Conservation (phyloP, 352 stramenopile genomes). For the Phytophthora sp. region DNA sequence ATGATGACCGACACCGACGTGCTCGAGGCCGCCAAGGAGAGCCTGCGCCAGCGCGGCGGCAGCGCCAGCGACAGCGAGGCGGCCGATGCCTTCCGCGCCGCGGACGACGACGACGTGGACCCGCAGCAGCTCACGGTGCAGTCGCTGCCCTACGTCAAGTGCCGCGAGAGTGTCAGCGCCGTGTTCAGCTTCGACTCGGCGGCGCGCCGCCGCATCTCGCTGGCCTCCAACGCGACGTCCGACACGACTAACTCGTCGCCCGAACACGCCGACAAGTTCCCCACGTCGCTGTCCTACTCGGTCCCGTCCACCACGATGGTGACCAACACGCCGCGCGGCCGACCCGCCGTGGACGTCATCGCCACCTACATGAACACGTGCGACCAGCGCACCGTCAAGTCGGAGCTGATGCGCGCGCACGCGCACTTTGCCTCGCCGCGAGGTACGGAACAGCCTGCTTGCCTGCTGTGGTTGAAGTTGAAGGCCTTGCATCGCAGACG, state of each 20-base stretch:
- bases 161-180: slow-evolving; percentile 55
- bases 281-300: slow-evolving; percentile 73
- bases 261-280: slow-evolving; percentile 49
- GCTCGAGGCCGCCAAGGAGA: slow-evolving; percentile 7
- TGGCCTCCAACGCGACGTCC: slow-evolving; percentile 46
- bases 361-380: slow-evolving; percentile 91
- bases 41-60: slow-evolving; percentile 7
- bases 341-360: slow-evolving; percentile 83
- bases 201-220: slow-evolving; percentile 50
- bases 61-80: slow-evolving; percentile 28
- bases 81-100: slow-evolving; percentile 16
- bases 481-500: slow-evolving; percentile 10
- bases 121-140: slow-evolving; percentile 47
- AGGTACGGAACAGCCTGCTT: slow-evolving; percentile 43
- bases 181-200: slow-evolving; percentile 61
- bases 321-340: slow-evolving; percentile 69
- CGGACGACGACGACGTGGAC: slow-evolving; percentile 8
- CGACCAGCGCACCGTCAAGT: slow-evolving; percentile 78
- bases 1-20: slow-evolving; percentile 39
- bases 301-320: slow-evolving; percentile 62
- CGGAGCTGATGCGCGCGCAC: slow-evolving; percentile 77
- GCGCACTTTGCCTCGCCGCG: slow-evolving; percentile 77
- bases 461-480: slow-evolving; percentile 31
- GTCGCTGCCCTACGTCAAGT: slow-evolving; percentile 78
- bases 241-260: slow-evolving; percentile 40